phyloP scores from a whole-genome alignment of 2,329 filamentous ascomycete genomes.

The Aspergillus sp. region DNA sequence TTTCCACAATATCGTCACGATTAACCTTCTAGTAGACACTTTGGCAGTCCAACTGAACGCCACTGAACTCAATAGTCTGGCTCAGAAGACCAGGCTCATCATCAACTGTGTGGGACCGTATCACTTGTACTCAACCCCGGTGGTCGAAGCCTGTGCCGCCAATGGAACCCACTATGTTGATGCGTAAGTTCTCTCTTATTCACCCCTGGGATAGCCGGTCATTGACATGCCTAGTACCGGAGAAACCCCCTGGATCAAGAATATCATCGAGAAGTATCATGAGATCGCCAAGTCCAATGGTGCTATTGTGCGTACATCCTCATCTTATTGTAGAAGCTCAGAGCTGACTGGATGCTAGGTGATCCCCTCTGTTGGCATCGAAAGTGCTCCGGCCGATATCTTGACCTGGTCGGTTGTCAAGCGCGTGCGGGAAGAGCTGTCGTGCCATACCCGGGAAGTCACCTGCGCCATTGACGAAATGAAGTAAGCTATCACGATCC shows the following conservation, averaged over 20 bases:
- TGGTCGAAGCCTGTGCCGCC: constrained; percentile 62
- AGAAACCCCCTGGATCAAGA: constrained; percentile 62
- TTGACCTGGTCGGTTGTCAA: constrained; percentile 53
- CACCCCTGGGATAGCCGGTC: neutral
- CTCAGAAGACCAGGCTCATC: constrained; percentile 55
- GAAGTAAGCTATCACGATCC: constrained; percentile 36
- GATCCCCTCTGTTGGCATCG: constrained; percentile 60
- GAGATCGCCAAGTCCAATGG: constrained; percentile 57
- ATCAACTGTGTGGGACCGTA: constrained; percentile 64
- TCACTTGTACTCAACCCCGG: constrained; percentile 61
- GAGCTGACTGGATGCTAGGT: constrained; percentile 38
- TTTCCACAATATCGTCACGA: too few relatives aligned
- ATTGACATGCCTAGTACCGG: constrained; percentile 48
- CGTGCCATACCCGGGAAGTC: constrained; percentile 50
- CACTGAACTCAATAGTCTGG: constrained; percentile 51
- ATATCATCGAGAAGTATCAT: constrained; percentile 62
- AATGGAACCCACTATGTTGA: constrained; percentile 68
- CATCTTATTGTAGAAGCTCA: neutral
- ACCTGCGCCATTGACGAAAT: constrained; percentile 53
- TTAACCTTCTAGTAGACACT: constrained; percentile 31
- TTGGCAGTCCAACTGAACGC: constrained; percentile 48
- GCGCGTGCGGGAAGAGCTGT: constrained; percentile 51
- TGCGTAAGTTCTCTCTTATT: constrained; percentile 38
- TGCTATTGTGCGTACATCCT: constrained; percentile 51
- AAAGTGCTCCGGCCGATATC: constrained; percentile 60